phyloP scores from a whole-genome alignment of 2,329 filamentous ascomycete species.

The Calonectria henricotiae region DNA sequence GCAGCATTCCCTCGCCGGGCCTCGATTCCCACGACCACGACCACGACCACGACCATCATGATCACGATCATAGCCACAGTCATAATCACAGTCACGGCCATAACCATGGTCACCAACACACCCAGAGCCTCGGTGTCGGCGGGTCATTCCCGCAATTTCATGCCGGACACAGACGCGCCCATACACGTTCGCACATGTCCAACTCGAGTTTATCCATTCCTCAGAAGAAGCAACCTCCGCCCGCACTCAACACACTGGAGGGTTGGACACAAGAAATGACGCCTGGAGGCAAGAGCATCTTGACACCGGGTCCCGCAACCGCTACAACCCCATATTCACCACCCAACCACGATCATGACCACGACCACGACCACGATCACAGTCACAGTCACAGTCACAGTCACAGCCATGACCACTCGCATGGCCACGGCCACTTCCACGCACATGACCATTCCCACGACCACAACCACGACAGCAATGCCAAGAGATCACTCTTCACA shows the following conservation, averaged over 20 bases:
- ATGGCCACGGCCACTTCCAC: conserved; percentile 48
- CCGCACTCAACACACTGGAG: conserved; percentile 56
- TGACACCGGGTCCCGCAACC: conserved; percentile 56
- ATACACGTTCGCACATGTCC: conserved; percentile 54
- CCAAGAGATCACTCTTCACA: conserved; percentile 79
- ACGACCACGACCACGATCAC: conserved; percentile 52
- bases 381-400: conserved; percentile 49
- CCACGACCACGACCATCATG: conserved; percentile 56
- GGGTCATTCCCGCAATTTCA: conserved; percentile 22
- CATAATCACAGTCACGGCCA: conserved; percentile 54
- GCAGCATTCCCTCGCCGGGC: conserved; percentile 55
- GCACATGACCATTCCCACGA: conserved; percentile 52
- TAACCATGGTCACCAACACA: conserved; percentile 54
- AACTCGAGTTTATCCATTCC: conserved; percentile 51
- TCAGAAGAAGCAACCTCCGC: conserved; percentile 56
- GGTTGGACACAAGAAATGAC: conserved; percentile 63
- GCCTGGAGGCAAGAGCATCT: conserved; percentile 60
- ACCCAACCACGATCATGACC: conserved; percentile 51
- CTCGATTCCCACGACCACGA: conserved; percentile 53
- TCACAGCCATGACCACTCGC: conserved; percentile 46
- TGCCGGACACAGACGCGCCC: conserved; percentile 51
- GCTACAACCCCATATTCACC: conserved; percentile 53
- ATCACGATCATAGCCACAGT: conserved; percentile 54
- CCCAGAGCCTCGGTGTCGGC: conserved; percentile 39
- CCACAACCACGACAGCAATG: conserved; percentile 61